Evolutionary conservation across 257 asterid species (phyloP).

Genomic region (Avicennia marina): DNA sequence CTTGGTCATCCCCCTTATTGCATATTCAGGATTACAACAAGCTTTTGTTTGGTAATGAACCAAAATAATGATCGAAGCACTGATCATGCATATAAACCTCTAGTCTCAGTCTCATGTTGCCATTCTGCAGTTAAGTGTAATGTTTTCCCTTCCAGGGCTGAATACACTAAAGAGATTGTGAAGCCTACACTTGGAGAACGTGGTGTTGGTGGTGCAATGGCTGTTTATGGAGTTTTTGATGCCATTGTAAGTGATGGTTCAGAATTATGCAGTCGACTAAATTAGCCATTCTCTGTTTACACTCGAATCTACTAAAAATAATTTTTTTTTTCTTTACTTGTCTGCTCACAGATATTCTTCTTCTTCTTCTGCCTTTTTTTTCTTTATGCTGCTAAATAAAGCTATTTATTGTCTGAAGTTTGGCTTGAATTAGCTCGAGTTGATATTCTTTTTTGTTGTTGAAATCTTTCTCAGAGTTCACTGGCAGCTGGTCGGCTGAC

Average conservation of each 20-base stretch:
- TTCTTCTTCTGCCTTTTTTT: no score
- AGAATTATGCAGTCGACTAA: not conserved
- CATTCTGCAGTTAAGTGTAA: slow-evolving; percentile 5
- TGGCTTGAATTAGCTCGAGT: no score
- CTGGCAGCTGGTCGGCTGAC: slow-evolving; percentile 80
- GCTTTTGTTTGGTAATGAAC: slow-evolving; percentile 86
- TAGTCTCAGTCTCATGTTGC: not conserved
- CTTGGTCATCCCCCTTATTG: slow-evolving; percentile 82
- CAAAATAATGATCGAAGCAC: slow-evolving; percentile 1
- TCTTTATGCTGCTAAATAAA: not conserved
- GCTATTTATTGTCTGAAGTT: not conserved
- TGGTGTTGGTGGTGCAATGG: slow-evolving; percentile 98
- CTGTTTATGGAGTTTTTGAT: slow-evolving; percentile 83
- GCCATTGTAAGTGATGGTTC: slow-evolving; percentile 62
- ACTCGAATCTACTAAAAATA: no score
- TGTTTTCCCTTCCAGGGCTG: slow-evolving; percentile 61
- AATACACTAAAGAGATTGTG: slow-evolving; percentile 81
- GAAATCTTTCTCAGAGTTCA: slow-evolving; percentile 54
- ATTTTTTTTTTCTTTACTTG: no score
- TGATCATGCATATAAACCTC: not conserved
- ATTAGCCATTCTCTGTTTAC: not conserved
- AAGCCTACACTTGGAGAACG: slow-evolving; percentile 83
- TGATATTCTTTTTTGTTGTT: not conserved
- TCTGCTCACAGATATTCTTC: no score
- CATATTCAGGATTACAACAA: slow-evolving; percentile 91